These are phyloP conservation scores for Talaromyces piceae DNA, from an alignment of 2,329 filamentous ascomycete genomes.

Conservation along the genomic window DNA sequence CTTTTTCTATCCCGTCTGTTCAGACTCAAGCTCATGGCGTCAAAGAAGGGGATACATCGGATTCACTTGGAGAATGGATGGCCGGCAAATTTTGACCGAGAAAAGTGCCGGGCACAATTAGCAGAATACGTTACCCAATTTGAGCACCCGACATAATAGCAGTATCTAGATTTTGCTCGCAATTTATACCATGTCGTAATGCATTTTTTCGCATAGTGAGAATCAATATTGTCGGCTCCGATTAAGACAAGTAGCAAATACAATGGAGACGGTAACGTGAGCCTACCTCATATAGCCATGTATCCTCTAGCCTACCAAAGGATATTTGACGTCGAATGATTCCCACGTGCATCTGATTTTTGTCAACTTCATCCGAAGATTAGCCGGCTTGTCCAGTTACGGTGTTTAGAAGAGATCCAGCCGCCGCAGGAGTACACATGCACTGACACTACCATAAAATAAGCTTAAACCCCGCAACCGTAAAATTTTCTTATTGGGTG, in stretches of 20 bases:
- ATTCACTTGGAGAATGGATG: slow-evolving; percentile 6
- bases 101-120: slow-evolving; percentile 5
- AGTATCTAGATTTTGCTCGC: no score
- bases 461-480: neutral
- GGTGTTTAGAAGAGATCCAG: neutral
- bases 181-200: no score
- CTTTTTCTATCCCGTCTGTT: neutral
- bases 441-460: neutral
- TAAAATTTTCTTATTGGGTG: neutral
- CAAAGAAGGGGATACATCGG: neutral
- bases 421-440: neutral
- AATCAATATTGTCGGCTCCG: no score
- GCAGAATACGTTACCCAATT: neutral
- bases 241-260: neutral
- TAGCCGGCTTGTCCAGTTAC: neutral
- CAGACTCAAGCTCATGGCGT: neutral
- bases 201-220: no score
- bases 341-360: no score
- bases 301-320: no score
- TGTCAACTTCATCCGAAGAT: neutral
- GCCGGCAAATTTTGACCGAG: slow-evolving; percentile 1
- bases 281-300: no score
- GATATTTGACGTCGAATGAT: neutral
- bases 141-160: neutral
- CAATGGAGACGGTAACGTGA: neutral